A percentile compares a stretch with the other conserved stretches of the same genome.
These are phyloP conservation scores for Cadophora malorum DNA, from an alignment of 2,329 filamentous ascomycete species.

Conservation along the genomic window DNA sequence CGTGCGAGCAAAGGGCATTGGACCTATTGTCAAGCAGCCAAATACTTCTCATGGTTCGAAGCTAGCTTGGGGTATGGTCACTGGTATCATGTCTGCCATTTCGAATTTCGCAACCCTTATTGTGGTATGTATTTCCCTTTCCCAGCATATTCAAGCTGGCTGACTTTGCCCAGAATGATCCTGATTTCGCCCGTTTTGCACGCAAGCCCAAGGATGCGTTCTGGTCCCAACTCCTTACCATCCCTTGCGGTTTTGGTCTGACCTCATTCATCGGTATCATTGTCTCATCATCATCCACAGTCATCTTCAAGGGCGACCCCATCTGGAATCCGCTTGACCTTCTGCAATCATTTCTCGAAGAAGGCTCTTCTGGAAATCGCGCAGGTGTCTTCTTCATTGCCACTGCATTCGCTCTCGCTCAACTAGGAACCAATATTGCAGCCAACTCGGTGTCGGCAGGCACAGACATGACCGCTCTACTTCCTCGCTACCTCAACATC, in stretches of 20 bases:
- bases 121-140: conserved; percentile 51
- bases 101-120: conserved; percentile 92
- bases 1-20: conserved; percentile 80
- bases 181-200: conserved; percentile 87
- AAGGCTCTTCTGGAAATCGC: conserved; percentile 70
- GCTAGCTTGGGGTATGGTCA: conserved; percentile 82
- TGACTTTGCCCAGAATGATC: conserved; percentile 58
- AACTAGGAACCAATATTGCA: conserved; percentile 86
- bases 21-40: conserved; percentile 78
- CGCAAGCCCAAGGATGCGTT: conserved; percentile 76
- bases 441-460: conserved; percentile 82
- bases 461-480: conserved; percentile 80
- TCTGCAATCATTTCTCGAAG: conserved; percentile 70
- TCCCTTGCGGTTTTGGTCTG: conserved; percentile 74
- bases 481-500: conserved; percentile 83
- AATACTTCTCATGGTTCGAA: conserved; percentile 67
- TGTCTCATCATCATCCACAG: conserved; percentile 73
- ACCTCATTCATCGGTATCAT: conserved; percentile 87
- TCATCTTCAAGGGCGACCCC: conserved; percentile 67
- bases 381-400: conserved; percentile 80
- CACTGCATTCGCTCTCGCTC: conserved; percentile 74
- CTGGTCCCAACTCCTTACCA: conserved; percentile 80
- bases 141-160: conserved; percentile 46
- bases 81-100: conserved; percentile 86
- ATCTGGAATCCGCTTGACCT: conserved; percentile 78